Conservation (phyloP, 345 rosid species). For the Eucalyptus decipiens region DNA sequence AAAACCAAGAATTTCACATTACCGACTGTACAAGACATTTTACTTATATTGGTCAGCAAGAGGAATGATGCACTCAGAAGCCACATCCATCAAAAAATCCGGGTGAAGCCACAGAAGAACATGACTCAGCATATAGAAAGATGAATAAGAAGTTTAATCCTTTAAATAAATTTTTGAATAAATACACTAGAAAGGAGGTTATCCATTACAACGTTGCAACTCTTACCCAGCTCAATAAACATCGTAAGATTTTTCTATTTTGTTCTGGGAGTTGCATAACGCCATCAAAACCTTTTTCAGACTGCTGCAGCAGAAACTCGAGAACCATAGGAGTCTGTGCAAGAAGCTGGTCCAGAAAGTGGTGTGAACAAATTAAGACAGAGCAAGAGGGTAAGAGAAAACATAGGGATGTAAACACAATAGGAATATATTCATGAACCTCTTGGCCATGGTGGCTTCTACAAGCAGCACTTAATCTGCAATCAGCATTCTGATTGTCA, state of each 20-base stretch:
- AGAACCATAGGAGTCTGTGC: conserved; percentile 73
- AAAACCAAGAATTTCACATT: neutral
- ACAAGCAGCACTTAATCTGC: conserved; percentile 34
- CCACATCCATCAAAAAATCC: neutral
- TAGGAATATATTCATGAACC: conserved; percentile 13
- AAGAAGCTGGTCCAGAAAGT: conserved; percentile 45
- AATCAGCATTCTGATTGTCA: conserved; percentile 51
- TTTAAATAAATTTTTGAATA: neutral
- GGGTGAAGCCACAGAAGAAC: neutral
- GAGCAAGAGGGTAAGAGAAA: neutral
- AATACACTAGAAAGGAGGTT: neutral
- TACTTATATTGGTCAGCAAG: neutral
- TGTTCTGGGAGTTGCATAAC: conserved; percentile 43
- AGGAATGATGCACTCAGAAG: neutral
- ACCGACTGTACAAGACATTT: neutral
- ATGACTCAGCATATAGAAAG: neutral
- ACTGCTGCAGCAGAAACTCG: conserved; percentile 79
- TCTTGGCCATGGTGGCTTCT: conserved; percentile 60
- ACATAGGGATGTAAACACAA: neutral
- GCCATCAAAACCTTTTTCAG: conserved; percentile 48
- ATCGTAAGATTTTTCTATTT: conserved; percentile 72
- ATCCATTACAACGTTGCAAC: conserved; percentile 2
- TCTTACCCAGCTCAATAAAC: conserved; percentile 93
- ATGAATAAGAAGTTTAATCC: neutral
- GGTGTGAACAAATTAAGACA: neutral